Evolutionary conservation across 2,329 filamentous ascomycete genomes (phyloP), one percentile per base, ranked within the genome.

Genomic region (Cercospora sojina): DNA sequence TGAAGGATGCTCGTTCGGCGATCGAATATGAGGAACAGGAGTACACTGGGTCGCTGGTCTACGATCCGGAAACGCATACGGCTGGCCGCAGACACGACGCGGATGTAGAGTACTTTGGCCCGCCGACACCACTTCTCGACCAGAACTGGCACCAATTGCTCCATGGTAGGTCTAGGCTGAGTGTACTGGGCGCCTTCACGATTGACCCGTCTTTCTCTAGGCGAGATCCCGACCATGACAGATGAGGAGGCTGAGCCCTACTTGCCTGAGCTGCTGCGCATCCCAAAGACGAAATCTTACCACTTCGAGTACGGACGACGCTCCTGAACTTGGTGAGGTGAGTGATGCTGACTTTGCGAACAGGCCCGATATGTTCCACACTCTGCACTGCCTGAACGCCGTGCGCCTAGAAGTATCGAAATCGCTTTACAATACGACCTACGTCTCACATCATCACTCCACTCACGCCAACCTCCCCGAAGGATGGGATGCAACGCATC

Each of bases 321-420:
- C 13, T 9, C 25, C 5, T 25, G 8, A 49, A 7, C 1, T 9
- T 29, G 18, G 13, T 5, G 10, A 29, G 23, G 5, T 23, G 47
- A 20, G 32, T 13, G 6, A 8, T 55, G 25, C 47, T 64, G 43
- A 66, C 60, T 12, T 12, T 29, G 12, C 8, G 20, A 32, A 27
- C 6, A 68, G 67, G 35, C 66, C 68, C 0, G 71, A 69, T 49
- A 62, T 73, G 27, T 68, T 68, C 56, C 71, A 73, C 47, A 67
- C 62, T 9, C 64, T 73, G 3, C 71, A 71, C 58, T 73, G 71
- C 47, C 53, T 73, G n/a, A 71, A 71, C 47, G 64, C 64, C 16
- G n/a, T 72, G 5, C 71, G 71, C 25, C 59, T 64, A 32, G 62
- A 68, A 16, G 43, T 72, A 12, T 67, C 66, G 25, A 63, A 63